Base-by-base conservation (phyloP, 1,284 basidiomycete species). In the Peniophora sp. region DNA sequence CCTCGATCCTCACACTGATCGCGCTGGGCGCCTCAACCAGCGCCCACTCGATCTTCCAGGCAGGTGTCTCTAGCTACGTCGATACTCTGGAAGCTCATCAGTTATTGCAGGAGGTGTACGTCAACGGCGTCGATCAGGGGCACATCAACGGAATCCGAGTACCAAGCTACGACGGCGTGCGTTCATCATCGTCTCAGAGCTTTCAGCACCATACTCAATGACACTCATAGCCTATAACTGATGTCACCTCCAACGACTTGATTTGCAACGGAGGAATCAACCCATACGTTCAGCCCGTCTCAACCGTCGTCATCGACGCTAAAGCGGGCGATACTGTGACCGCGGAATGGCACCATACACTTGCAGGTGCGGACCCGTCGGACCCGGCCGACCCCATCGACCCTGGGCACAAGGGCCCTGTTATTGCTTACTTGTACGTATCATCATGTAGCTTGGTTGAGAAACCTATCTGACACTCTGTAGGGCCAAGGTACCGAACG, bases 241-340 rank as follows among this genome's bases (percentile, higher is more conserved):
- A 79, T 55, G 74, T 79, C 3, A 76, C 69, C 3, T 79, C 76
- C 0, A 79, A 78, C 61, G 68, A 80, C 58, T 48, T 81, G 43
- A 78, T 78, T 52, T 80, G 78, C 66, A 81, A 81, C 52, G 78
- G 78, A 27, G 78, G 78, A 24, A 79, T 80, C 58, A 81, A 52
- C 43, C 43, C 43, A 23, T 24, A 45, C 23, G 20, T 23, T 6
- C 43, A 45, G 43, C 43, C 20, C 9, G 20, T 45, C 9, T 22
- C 43, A n/a, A 9, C 17, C 12, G 44, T 47, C 44, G 14, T 36
- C 27, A 43, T 45, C 43, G 10, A 17, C 43, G 20, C 43, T 20
- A 45, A 15, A 20, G 43, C 43, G 8, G 43, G 20, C n/a, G 18
- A 45, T 22, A 23, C 43, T 9, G 69, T 81, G 15, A 78, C 75